Evolutionary conservation across 2,329 filamentous ascomycete genomes (phyloP), one percentile per base, ranked within the genome.

Genomic region (Ascochyta clinopodiicola): DNA sequence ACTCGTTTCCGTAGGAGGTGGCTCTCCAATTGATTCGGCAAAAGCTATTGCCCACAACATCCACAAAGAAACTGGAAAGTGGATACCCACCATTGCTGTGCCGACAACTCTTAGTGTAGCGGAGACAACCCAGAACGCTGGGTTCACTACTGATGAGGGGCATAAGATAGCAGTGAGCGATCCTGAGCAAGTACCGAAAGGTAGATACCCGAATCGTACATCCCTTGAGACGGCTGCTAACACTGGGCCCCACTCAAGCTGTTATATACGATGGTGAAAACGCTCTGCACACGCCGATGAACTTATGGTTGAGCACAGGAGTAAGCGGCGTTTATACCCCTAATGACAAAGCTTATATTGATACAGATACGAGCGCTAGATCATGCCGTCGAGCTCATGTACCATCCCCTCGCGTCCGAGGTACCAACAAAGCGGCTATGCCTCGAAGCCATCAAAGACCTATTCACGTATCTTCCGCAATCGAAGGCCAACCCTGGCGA

Each of bases 341-440:
- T n/a, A 40, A 27, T 17, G 25, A 17, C 15, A 13, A 22, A 8
- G 19, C 54, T 70, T 22, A 67, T 19, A 6, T n/a, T 8, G 2
- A 8, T 13, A 15, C 38, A 74, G 36, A 77, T 86, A 42, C 74
- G 82, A 36, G 81, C 83, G 0, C 70, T 85, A 37, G 82, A 85
- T 55, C 83, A 86, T 60, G 81, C 83, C 7, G 78, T 85, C 37
- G 83, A 86, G 68, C 62, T 79, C 13, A 76, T 82, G 71, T 84
- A 84, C 61, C 80, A 86, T 57, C 81, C 81, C 6, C 79, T 78
- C 2, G 77, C 81, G 1, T 79, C 81, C 1, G 82, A 84, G 62
- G 75, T 84, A 43, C 72, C 72, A 2, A 79, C 77, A 24, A 79
- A 80, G 44, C 72, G 78, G 35, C 75, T 83, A 67, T 73, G 75